Conservation (phyloP, 768 basidiomycete species). For the Russula sp. region DNA sequence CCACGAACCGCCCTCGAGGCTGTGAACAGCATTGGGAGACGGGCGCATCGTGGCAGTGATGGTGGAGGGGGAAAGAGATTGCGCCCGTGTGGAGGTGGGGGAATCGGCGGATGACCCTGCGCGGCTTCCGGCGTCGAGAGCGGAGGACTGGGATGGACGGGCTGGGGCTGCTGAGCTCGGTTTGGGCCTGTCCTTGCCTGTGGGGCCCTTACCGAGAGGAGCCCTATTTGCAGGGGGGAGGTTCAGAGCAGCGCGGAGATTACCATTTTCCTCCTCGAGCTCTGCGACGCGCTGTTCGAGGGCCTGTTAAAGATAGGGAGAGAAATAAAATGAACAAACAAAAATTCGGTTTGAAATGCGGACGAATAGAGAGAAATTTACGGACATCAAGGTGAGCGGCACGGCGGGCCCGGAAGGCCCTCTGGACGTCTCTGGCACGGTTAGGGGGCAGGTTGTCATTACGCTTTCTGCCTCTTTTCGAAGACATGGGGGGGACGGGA, state of each 20-base stretch:
- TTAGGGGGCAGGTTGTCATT: slow-evolving; percentile 78
- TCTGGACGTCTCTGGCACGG: slow-evolving; percentile 83
- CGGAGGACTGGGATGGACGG: slow-evolving; percentile 8
- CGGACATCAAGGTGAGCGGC: slow-evolving; percentile 81
- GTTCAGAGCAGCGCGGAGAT: slow-evolving; percentile 66
- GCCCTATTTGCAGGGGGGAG: slow-evolving; percentile 72
- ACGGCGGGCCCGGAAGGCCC: slow-evolving; percentile 84
- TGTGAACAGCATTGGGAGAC: slow-evolving; percentile 33
- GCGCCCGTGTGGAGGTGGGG: slow-evolving; percentile 48
- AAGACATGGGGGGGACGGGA: slow-evolving; percentile 54
- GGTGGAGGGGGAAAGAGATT: slow-evolving; percentile 62
- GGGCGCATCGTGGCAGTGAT: slow-evolving; percentile 48
- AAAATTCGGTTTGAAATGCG: slow-evolving; percentile 26
- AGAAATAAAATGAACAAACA: too few relatives aligned
- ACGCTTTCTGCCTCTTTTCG: slow-evolving; percentile 83
- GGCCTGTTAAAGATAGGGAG: slow-evolving; percentile 48
- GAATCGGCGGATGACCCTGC: slow-evolving; percentile 37
- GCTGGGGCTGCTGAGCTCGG: slow-evolving; percentile 14
- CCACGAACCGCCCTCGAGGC: slow-evolving; percentile 55
- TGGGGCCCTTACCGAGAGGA: slow-evolving; percentile 78
- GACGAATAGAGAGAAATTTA: slow-evolving; percentile 9
- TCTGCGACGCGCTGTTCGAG: slow-evolving; percentile 77
- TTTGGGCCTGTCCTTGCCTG: slow-evolving; percentile 79
- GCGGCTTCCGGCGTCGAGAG: slow-evolving; percentile 29
- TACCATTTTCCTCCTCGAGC: slow-evolving; percentile 80